Evolutionary conservation across 768 basidiomycete species (phyloP), one percentile per base, ranked within the genome.

Genomic region (Porphyrellus cyaneotinctus): DNA sequence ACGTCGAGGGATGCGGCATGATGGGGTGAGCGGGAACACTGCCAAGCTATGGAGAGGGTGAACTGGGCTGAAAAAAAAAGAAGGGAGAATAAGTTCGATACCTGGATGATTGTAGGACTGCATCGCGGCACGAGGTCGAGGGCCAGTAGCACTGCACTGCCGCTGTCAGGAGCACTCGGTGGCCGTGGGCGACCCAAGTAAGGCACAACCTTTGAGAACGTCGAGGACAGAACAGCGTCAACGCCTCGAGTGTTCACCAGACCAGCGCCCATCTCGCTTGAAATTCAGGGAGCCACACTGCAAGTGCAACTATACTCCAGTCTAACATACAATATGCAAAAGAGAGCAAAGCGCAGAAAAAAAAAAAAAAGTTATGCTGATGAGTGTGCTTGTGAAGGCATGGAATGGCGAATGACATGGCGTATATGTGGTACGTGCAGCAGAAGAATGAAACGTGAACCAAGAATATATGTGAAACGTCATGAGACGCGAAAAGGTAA

Each of bases 271-370:
- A 55, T 60, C 49, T 64, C 61, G 51, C 63, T 56, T 63, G 46
- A 43, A 11, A 18, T 42, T 57, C 54, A 31, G 9, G 51, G 30
- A 46, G 36, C 28, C 42, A 17, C 10, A 37, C n/a, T n/a, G n/a
- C n/a, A n/a, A n/a, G n/a, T n/a, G n/a, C n/a, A n/a, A n/a, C n/a
- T n/a, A n/a, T n/a, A n/a, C n/a, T n/a, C n/a, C n/a, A n/a, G n/a
- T 64, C 66, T 70, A 75, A 60, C 65, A 69, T 80, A 80, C 77
- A 80, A 66, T 64, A 64, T 77, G 74, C 75, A 66, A 62, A 64
- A 49, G 60, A 61, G 47, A 58, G 60, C 54, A 45, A 53, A 59
- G 47, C 59, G 56, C 47, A 22, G 49, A 48, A 45, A 50, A 44
- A 18, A 54, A 48, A 45, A 53, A 48, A 43, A 18, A 54, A 48